Evolutionary conservation across 352 stramenopile genomes (phyloP), one percentile per base, ranked within the genome.

Genomic region (Phytopythium chamaehyphon): DNA sequence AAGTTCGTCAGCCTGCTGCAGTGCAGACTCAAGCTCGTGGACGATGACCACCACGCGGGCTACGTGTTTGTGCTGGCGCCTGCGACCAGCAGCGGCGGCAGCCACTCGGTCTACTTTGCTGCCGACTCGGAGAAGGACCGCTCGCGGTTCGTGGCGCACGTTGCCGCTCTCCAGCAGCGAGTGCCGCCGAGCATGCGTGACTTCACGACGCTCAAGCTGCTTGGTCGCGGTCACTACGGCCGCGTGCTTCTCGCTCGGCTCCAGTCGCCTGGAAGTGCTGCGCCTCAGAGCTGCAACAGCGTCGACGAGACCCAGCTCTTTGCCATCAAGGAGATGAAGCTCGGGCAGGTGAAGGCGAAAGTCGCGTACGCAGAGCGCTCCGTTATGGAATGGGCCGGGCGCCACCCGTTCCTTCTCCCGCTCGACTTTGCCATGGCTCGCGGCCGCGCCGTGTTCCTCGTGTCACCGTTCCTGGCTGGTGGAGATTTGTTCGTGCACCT

Each of bases 391-490:
- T 93, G 82, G 84, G 67, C 83, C 3, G 80, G 73, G 28, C 67
- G 90, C 26, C 84, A 99, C 64, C 95, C 96, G 42, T 99, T 99
- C 63, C 93, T 99, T 47, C 91, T 98, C 62, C 96, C 93, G 33
- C 71, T 99, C n/a, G 93, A 98, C 64, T 98, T 89, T 65, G 94
- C 96, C 1, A 95, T 98, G 50, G 95, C 98, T 48, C 93, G 87
- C 15, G 76, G 90, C 42, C 96, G 97, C 43, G 98, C 98, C 38
- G 79, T 99, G 6, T 99, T 98, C 62, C 70, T 99, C 22, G 91
- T 98, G 21, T 95, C 98, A 22, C 97, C 98, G 69, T 99, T 99
- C 65, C 98, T 98, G 84, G 83, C 95, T 7, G 97, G 97, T 9
- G 97, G 97, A 8, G 96, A 99, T 64, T 72, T 99, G 24, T 95